Conservation (phyloP, 2,329 filamentous ascomycete genomes). For the Bertia moriformis region DNA sequence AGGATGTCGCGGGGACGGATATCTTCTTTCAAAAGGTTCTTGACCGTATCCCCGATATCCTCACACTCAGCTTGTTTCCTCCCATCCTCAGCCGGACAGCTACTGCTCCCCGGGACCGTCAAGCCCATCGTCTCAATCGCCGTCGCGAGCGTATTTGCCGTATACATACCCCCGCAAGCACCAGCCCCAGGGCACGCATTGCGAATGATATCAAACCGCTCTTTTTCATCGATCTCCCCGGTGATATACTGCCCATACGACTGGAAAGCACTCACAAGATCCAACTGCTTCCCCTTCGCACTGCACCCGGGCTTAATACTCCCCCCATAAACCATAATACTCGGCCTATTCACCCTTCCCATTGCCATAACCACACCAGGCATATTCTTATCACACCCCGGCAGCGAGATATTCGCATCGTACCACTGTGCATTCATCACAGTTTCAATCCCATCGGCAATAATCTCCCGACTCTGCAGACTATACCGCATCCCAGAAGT, state of each 20-base stretch:
- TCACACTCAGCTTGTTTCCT: slow-evolving; percentile 62
- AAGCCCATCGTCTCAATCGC: slow-evolving; percentile 62
- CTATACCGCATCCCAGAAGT: slow-evolving; percentile 94
- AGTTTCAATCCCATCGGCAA: slow-evolving; percentile 95
- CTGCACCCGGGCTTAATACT: slow-evolving; percentile 81
- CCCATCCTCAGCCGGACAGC: slow-evolving; percentile 60
- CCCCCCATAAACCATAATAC: slow-evolving; percentile 94
- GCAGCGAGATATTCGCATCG: slow-evolving; percentile 90
- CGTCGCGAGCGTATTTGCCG: slow-evolving; percentile 63
- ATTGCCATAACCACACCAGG: slow-evolving; percentile 83
- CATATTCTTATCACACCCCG: slow-evolving; percentile 99
- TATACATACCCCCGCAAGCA: slow-evolving; percentile 78
- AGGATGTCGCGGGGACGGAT: slow-evolving; percentile 67
- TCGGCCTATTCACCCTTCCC: slow-evolving; percentile 84
- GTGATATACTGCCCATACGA: slow-evolving; percentile 89
- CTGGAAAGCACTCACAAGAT: slow-evolving; percentile 96
- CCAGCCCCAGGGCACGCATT: slow-evolving; percentile 75
- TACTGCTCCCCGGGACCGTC: slow-evolving; percentile 70
- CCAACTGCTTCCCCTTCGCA: slow-evolving; percentile 59
- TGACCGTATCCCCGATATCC: slow-evolving; percentile 58
- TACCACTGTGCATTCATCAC: slow-evolving; percentile 99
- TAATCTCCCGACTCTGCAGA: slow-evolving; percentile 86
- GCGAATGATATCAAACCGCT: slow-evolving; percentile 87
- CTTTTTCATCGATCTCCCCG: slow-evolving; percentile 77
- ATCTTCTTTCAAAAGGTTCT: slow-evolving; percentile 60